phyloP scores from a whole-genome alignment of 768 basidiomycete species.

The Hydnomerulius pinastri region DNA sequence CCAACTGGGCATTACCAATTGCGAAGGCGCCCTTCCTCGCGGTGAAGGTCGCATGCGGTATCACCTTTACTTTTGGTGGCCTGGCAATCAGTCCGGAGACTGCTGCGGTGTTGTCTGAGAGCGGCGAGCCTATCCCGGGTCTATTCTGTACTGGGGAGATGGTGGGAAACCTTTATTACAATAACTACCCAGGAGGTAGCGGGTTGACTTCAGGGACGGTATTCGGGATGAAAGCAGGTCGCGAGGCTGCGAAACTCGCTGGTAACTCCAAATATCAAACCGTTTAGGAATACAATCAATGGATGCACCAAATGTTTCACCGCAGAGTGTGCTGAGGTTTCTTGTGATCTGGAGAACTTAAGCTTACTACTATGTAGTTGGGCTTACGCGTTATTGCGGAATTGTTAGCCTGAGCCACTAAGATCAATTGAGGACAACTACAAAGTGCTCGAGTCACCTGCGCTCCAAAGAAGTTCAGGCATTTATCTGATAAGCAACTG shows the following conservation, averaged over 20 bases:
- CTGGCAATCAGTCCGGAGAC: slow-evolving; percentile 58
- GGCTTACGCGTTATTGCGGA: too few species aligned
- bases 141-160: slow-evolving; percentile 71
- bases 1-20: slow-evolving; percentile 67
- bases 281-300: too few species aligned
- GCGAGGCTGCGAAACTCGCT: slow-evolving; percentile 39
- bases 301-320: too few species aligned
- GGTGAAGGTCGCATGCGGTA: slow-evolving; percentile 67
- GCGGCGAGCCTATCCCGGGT: slow-evolving; percentile 46
- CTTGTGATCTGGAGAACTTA: too few species aligned
- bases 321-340: too few species aligned
- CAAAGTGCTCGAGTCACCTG: too few species aligned
- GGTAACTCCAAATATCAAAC: too few species aligned
- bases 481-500: too few species aligned
- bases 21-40: slow-evolving; percentile 59
- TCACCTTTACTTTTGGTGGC: slow-evolving; percentile 76
- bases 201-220: slow-evolving; percentile 67
- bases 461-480: too few species aligned
- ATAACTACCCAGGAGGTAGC: slow-evolving; percentile 72
- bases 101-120: slow-evolving; percentile 48
- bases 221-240: slow-evolving; percentile 60
- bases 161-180: slow-evolving; percentile 63
- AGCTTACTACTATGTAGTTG: too few species aligned
- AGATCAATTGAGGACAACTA: too few species aligned
- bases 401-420: too few species aligned